Evolutionary conservation across 2,329 filamentous ascomycete genomes (phyloP).

Genomic region (Colletotrichum agaves): DNA sequence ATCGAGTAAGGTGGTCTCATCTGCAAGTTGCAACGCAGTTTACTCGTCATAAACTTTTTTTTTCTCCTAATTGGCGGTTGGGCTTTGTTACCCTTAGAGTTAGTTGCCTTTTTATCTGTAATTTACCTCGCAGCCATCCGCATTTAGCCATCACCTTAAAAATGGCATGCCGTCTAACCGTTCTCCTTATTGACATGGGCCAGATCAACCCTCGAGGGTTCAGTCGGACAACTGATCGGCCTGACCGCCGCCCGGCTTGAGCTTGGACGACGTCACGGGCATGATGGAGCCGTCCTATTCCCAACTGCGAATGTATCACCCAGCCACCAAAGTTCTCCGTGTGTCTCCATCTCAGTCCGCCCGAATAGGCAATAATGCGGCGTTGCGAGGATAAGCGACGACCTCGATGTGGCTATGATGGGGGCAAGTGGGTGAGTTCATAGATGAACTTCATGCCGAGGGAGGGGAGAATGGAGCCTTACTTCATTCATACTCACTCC

Average conservation of each 20-base stretch:
- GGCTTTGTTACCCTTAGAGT: too few relatives aligned
- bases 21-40: background rate
- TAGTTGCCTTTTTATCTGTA: too few relatives aligned
- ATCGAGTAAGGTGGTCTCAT: background rate
- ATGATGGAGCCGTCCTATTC: background rate
- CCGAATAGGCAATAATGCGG: background rate
- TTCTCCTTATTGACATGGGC: background rate
- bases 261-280: constrained; percentile 21
- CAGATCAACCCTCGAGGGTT: background rate
- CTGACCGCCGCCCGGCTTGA: constrained; percentile 13
- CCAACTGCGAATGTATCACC: background rate
- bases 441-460: too few relatives aligned
- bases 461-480: background rate
- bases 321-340: background rate
- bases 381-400: background rate
- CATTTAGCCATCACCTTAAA: background rate
- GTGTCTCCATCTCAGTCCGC: background rate
- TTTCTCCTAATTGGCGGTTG: too few relatives aligned
- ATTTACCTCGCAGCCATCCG: too few relatives aligned
- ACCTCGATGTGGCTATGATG: background rate
- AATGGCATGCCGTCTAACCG: too few relatives aligned
- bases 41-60: too few relatives aligned
- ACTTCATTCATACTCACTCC: background rate
- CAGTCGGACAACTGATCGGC: background rate
- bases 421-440: background rate